Conservation (phyloP, 2,329 filamentous ascomycete genomes). For the Penicillium sp. region DNA sequence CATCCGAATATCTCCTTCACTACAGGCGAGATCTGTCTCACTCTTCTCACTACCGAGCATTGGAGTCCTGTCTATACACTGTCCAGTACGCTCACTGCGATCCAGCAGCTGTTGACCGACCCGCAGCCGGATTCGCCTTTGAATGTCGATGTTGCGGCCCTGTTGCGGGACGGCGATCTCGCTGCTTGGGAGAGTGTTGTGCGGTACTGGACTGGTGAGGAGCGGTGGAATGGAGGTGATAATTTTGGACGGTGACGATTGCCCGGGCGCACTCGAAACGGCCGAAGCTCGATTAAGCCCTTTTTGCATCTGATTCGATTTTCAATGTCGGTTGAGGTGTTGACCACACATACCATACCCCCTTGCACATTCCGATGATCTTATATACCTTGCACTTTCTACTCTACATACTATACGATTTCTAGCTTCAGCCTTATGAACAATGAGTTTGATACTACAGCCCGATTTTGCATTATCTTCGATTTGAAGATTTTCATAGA, state of each 20-base stretch:
- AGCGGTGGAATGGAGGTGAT: conserved; percentile 42
- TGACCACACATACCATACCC: conserved; percentile 1
- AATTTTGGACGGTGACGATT: conserved; percentile 12
- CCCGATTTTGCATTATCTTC: conserved; percentile 7
- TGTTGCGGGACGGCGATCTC: conserved; percentile 45
- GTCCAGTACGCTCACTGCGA: conserved; percentile 43
- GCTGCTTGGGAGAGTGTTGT: conserved; percentile 47
- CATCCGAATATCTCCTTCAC: conserved; percentile 74
- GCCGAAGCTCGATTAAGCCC: not conserved
- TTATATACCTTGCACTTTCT: not conserved
- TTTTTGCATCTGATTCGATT: not conserved
- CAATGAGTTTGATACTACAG: not conserved
- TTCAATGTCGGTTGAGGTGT: not conserved
- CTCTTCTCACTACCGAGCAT: conserved; percentile 66
- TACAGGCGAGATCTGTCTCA: conserved; percentile 90
- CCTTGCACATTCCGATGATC: conserved; percentile 7
- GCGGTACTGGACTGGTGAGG: conserved; percentile 47
- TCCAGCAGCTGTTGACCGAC: conserved; percentile 47
- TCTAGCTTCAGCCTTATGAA: not conserved
- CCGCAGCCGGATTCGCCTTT: conserved; percentile 47
- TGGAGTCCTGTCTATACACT: conserved; percentile 89
- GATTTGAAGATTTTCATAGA: conserved; percentile 1
- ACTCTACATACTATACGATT: not conserved
- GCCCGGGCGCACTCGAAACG: not conserved
- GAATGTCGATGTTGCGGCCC: conserved; percentile 48